Conservation (phyloP, 2,329 filamentous ascomycete species). For the Colletotrichum liaoningense region DNA sequence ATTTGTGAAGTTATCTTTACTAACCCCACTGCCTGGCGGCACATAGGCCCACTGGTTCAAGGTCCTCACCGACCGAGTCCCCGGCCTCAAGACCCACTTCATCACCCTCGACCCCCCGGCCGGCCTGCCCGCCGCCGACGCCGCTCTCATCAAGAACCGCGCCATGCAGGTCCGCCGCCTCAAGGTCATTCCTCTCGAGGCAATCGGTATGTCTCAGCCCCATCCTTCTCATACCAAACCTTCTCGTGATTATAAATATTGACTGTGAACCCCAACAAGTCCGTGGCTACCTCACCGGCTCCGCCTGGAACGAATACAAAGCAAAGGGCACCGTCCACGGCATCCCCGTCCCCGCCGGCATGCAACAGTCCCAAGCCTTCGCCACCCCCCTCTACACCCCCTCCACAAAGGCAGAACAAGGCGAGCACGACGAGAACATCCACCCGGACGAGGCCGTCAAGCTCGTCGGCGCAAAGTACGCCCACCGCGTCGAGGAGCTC, state of each 20-base stretch:
- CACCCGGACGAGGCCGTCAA: conserved; percentile 71
- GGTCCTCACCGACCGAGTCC: conserved; percentile 56
- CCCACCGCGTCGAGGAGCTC: conserved; percentile 72
- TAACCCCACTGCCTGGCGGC: background rate
- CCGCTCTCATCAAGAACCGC: conserved; percentile 67
- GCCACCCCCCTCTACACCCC: conserved; percentile 77
- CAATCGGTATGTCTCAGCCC: conserved; percentile 60
- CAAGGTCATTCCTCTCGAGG: conserved; percentile 82
- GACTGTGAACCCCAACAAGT: conserved; percentile 54
- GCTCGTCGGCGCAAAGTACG: conserved; percentile 75
- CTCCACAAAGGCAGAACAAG: conserved; percentile 85
- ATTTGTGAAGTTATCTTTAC: background rate
- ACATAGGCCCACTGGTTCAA: conserved; percentile 63
- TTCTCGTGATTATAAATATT: conserved; percentile 18
- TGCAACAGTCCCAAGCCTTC: conserved; percentile 78
- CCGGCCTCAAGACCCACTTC: conserved; percentile 64
- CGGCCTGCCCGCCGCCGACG: conserved; percentile 53
- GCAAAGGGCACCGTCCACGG: conserved; percentile 83
- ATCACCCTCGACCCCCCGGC: conserved; percentile 56
- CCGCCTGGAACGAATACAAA: conserved; percentile 83
- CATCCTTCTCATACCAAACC: background rate
- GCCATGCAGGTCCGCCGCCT: conserved; percentile 83
- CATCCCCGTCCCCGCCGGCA: conserved; percentile 73
- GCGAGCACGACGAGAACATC: conserved; percentile 88
- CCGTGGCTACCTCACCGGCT: conserved; percentile 90